Base-by-base conservation (phyloP, 768 basidiomycete genomes). In the Phaeotremella skinneri region DNA sequence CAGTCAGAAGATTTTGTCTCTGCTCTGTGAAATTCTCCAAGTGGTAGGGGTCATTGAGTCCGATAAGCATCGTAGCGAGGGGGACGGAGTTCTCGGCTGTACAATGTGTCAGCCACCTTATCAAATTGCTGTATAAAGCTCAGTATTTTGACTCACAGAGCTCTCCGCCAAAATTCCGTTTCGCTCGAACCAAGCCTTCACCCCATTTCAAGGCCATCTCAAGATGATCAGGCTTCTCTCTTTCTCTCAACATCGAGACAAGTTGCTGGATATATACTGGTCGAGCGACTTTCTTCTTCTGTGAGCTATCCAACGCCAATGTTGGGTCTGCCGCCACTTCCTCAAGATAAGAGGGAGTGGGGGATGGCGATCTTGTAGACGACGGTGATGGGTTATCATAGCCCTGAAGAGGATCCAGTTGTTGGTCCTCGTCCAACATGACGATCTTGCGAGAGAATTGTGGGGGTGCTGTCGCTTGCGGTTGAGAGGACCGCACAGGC, bases 221-320 rank as follows among this genome's bases (percentile, higher is more conserved):
- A 7, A 91, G 79, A 68, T 81, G 84, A 56, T 90, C 86, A 0
- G 86, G 88, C 60, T 81, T 78, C n/a, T 81, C 82, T 14, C 81
- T 82, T 17, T 82, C 81, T 31, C 87, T 83, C n/a, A 98, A 78
- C 67, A 96, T 79, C 49, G 84, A 84, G 3, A 85, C 85, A 3
- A 99, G 81, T 70, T 97, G 92, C 6, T 83, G 83, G 13, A 98
- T 84, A 75, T 97, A 99, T 7, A 98, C 89, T 0, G 96, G 96
- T 17, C 85, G 82, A n/a, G 81, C 72, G 14, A 88, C 81, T 67
- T 86, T 90, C 69, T 79, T 78, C 77, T 85, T 86, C 23, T 68
- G 67, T 0, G 73, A 59, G 1, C 68, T 78, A 5, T 85, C 85
- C 5, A 89, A 81, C 48, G 82, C 84, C 32, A 94, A 79, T 1